phyloP scores from a whole-genome alignment of 345 rosid species.

The Geranium rotundifolium region DNA sequence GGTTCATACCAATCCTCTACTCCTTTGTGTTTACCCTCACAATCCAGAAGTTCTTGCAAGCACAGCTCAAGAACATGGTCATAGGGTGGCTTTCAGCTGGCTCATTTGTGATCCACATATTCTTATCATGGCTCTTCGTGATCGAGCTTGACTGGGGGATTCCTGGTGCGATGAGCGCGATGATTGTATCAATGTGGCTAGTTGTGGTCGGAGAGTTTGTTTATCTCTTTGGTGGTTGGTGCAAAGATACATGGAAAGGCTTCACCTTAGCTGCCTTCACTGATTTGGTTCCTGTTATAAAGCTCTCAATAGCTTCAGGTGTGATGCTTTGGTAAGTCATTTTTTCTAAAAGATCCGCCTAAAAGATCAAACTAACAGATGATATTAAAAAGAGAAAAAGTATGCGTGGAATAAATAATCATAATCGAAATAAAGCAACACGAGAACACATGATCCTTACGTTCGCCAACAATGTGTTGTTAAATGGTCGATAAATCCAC shows the following conservation, averaged over 20 bases:
- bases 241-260: conserved; percentile 17
- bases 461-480: too few relatives aligned
- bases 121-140: conserved; percentile 34
- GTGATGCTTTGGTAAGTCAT: conserved; percentile 15
- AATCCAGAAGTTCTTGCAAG: too few relatives aligned
- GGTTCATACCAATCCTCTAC: conserved; percentile 25
- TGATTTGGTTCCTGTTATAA: conserved; percentile 32
- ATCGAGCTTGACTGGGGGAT: conserved; percentile 25
- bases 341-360: too few relatives aligned
- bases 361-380: too few relatives aligned
- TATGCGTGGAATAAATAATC: too few relatives aligned
- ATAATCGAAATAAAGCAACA: too few relatives aligned
- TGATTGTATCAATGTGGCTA: conserved; percentile 36
- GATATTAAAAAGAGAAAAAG: too few relatives aligned
- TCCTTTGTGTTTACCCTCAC: too few relatives aligned
- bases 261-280: conserved; percentile 13
- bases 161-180: conserved; percentile 39
- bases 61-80: too few relatives aligned
- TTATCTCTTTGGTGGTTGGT: conserved; percentile 19
- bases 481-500: too few relatives aligned
- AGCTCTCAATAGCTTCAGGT: conserved; percentile 34
- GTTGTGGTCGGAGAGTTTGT: conserved; percentile 31
- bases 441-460: too few relatives aligned
- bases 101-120: neutral
- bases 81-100: too few relatives aligned